Evolutionary conservation across 192 early-diverging fungal species (phyloP).

Genomic region (Obelidium mucronatum): DNA sequence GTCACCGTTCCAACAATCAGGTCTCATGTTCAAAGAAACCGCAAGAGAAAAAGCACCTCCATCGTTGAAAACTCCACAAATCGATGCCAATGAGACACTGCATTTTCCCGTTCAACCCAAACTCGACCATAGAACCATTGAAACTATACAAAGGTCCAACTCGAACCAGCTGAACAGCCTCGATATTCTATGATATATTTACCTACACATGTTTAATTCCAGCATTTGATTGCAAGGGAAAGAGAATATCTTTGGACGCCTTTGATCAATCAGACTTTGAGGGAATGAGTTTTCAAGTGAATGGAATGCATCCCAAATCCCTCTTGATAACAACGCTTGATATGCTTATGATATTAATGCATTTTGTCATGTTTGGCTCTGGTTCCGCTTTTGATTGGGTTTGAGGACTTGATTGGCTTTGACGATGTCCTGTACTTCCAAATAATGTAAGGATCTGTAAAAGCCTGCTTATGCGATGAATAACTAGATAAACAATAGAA

Average conservation of each 20-base stretch:
- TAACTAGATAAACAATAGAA: neutral
- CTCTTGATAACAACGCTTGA: neutral
- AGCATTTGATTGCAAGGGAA: slow-evolving; percentile 12
- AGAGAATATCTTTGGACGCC: neutral
- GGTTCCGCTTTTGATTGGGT: neutral
- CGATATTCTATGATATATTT: neutral
- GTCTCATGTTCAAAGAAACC: neutral
- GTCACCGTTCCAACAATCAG: too few relatives aligned
- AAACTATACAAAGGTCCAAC: neutral
- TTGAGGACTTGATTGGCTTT: neutral
- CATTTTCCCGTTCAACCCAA: neutral
- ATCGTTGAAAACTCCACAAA: neutral
- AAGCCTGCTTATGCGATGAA: neutral
- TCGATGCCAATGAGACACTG: neutral
- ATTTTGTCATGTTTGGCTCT: neutral
- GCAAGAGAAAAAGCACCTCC: neutral
- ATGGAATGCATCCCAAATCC: slow-evolving; percentile 16
- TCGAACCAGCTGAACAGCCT: neutral
- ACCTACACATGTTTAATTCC: slow-evolving; percentile 2
- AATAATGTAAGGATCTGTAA: neutral
- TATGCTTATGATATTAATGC: neutral
- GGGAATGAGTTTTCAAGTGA: neutral
- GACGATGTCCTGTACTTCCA: neutral
- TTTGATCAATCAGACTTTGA: neutral
- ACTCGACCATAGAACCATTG: neutral